phyloP scores from a whole-genome alignment of 805 yeast species.

The Candida gorgasii region DNA sequence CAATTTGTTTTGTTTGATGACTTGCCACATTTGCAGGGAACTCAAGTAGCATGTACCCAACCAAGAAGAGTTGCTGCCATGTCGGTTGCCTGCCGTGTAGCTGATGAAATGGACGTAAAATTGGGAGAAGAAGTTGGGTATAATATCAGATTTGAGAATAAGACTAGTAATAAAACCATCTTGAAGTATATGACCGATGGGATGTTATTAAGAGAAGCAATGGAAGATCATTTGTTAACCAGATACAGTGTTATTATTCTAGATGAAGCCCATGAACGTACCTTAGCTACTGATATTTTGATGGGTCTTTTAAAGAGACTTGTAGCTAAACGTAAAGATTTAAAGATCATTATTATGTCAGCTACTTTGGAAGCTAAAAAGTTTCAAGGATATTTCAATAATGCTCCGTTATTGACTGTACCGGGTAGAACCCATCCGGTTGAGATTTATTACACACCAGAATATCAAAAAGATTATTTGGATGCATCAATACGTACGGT shows the following conservation, averaged over 20 bases:
- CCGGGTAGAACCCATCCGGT: slow-evolving; percentile 99
- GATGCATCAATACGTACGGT: slow-evolving; percentile 96
- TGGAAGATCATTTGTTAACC: slow-evolving; percentile 85
- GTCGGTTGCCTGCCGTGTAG: slow-evolving; percentile 97
- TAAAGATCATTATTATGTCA: slow-evolving; percentile 93
- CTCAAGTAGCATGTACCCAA: slow-evolving; percentile 92
- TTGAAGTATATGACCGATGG: slow-evolving; percentile 98
- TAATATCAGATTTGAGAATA: slow-evolving; percentile 90
- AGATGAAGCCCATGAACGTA: slow-evolving; percentile 98
- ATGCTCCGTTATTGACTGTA: slow-evolving; percentile 92
- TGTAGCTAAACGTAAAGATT: slow-evolving; percentile 74
- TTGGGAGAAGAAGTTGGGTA: slow-evolving; percentile 96
- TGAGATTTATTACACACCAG: slow-evolving; percentile 95
- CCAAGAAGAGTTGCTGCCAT: slow-evolving; percentile 99
- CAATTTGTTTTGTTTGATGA: slow-evolving; percentile 93
- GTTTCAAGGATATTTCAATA: slow-evolving; percentile 84
- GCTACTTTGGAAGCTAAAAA: slow-evolving; percentile 97
- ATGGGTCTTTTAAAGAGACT: slow-evolving; percentile 93
- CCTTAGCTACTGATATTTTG: slow-evolving; percentile 91
- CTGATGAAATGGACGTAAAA: slow-evolving; percentile 93
- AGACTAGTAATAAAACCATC: slow-evolving; percentile 75
- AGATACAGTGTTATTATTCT: slow-evolving; percentile 87
- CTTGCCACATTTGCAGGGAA: slow-evolving; percentile 81
- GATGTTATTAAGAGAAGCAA: slow-evolving; percentile 94
- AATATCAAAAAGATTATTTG: slow-evolving; percentile 89